A percentile compares a stretch with the other conserved stretches of the same genome.
These are phyloP conservation scores for Poa pratensis DNA, from an alignment of 176 grass and related monocot genomes.

Conservation along the genomic window DNA sequence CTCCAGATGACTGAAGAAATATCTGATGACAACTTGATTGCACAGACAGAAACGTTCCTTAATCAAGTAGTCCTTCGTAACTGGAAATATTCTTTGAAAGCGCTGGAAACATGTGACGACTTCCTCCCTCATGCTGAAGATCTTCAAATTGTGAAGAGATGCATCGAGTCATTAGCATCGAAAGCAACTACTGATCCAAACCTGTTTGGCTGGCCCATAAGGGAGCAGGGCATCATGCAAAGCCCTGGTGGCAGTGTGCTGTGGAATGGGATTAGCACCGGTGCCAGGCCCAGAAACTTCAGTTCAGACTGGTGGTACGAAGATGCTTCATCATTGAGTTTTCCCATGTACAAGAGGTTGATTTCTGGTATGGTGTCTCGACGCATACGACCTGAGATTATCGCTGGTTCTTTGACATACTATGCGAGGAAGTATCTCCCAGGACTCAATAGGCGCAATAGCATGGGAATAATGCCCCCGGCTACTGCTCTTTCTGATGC, in stretches of 20 bases:
- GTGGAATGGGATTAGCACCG: conserved; percentile 94
- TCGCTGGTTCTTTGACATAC: conserved; percentile 75
- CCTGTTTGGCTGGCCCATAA: conserved; percentile 87
- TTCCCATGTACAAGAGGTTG: conserved; percentile 75
- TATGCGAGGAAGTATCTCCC: conserved; percentile 84
- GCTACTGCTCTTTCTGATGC: conserved; percentile 58
- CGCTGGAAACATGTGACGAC: conserved; percentile 78
- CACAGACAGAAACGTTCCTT: conserved; percentile 77
- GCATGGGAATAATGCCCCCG: conserved; percentile 46
- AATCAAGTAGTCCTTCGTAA: conserved; percentile 74
- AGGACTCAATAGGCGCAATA: conserved; percentile 77
- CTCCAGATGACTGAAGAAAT: conserved; percentile 87
- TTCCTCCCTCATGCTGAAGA: conserved; percentile 76
- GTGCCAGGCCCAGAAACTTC: conserved; percentile 79
- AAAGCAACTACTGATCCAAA: conserved; percentile 82
- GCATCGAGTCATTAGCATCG: conserved; percentile 79
- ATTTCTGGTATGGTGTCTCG: conserved; percentile 80
- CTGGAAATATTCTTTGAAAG: conserved; percentile 86
- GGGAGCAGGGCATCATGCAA: conserved; percentile 71
- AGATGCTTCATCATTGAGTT: conserved; percentile 73
- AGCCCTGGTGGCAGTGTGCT: conserved; percentile 83
- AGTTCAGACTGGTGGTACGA: conserved; percentile 96
- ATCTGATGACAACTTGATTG: conserved; percentile 79
- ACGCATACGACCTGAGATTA: conserved; percentile 63
- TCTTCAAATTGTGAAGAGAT: conserved; percentile 83